phyloP scores from a whole-genome alignment of 2,329 filamentous ascomycete genomes.

The Arthrinium phaeospermum region DNA sequence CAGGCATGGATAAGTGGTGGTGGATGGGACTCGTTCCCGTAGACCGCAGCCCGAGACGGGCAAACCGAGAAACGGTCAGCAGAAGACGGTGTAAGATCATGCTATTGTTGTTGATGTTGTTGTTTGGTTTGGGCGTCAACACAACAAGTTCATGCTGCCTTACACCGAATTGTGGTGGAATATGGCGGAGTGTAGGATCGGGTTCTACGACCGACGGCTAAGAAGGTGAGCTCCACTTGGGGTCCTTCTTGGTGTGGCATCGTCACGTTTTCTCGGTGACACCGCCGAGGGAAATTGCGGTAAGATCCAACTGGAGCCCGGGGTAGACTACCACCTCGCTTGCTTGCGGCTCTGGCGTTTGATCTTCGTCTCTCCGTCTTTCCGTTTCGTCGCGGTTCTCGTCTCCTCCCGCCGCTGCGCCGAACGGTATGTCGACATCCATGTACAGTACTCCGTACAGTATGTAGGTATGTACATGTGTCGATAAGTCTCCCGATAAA shows the following conservation, averaged over 20 bases:
- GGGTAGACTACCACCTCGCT: neutral
- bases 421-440: neutral
- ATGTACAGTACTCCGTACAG: too few relatives aligned
- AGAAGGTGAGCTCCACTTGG: neutral
- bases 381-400: neutral
- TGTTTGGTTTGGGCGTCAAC: neutral
- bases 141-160: constrained; percentile 4
- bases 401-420: neutral
- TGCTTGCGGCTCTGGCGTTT: constrained; percentile 4
- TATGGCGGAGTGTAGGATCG: constrained; percentile 9
- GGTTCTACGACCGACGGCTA: constrained; percentile 14
- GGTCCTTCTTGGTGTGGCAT: constrained; percentile 2
- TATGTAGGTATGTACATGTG: neutral
- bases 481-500: neutral
- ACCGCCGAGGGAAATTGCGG: constrained; percentile 16
- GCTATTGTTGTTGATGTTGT: neutral
- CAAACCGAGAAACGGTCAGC: neutral
- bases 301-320: constrained; percentile 7
- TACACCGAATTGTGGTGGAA: neutral
- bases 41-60: neutral
- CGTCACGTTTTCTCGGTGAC: constrained; percentile 15
- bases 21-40: neutral
- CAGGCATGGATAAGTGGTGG: neutral
- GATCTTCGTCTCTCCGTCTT: neutral
- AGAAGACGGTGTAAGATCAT: neutral